Evolutionary conservation across 169 alveolate genomes (phyloP).

Genomic region (Plasmodium billcollinsi): DNA sequence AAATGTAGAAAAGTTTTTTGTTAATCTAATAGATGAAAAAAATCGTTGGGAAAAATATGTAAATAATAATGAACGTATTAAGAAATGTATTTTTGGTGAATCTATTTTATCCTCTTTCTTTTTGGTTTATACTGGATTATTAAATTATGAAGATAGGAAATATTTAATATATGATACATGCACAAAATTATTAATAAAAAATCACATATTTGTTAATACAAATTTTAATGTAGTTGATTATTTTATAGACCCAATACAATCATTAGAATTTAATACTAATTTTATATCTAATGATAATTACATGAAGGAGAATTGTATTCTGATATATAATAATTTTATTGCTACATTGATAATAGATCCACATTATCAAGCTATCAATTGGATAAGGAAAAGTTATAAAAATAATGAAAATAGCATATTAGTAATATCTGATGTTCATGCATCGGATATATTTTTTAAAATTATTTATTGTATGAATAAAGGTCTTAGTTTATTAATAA

Average conservation of each 20-base stretch:
- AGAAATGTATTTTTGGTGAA: constrained; percentile 68
- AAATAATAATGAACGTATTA: constrained; percentile 74
- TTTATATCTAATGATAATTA: constrained; percentile 69
- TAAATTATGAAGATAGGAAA: constrained; percentile 75
- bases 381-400: constrained; percentile 63
- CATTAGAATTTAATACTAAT: constrained; percentile 47
- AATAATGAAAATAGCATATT: constrained; percentile 14
- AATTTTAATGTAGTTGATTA: constrained; percentile 76
- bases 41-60: constrained; percentile 77
- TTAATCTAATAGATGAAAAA: constrained; percentile 66
- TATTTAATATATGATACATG: constrained; percentile 52
- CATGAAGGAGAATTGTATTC: constrained; percentile 69
- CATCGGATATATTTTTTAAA: constrained; percentile 56
- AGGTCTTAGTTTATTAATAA: constrained; percentile 45
- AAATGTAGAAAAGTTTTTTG: constrained; percentile 71
- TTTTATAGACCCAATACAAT: constrained; percentile 73
- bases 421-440: constrained; percentile 31
- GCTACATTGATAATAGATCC: constrained; percentile 70
- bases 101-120: constrained; percentile 71
- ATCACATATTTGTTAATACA: constrained; percentile 50
- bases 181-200: constrained; percentile 29
- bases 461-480: constrained; percentile 69
- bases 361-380: constrained; percentile 57
- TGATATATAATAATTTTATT: constrained; percentile 65
- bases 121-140: constrained; percentile 74